Conservation (phyloP, 495 filamentous ascomycete species). For the Xylaria venustula region DNA sequence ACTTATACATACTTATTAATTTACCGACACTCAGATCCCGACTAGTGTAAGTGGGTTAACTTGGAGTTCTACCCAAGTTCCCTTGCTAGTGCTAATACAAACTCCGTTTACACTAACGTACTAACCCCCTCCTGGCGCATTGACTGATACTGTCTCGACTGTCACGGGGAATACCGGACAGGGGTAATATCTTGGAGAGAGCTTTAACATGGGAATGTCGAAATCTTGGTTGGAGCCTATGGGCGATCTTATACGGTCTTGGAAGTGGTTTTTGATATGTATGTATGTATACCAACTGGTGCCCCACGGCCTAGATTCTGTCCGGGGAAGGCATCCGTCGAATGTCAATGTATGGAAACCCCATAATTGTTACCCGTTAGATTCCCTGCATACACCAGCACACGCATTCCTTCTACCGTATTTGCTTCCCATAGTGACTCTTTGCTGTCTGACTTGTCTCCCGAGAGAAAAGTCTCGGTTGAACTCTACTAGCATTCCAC, state of each 20-base stretch:
- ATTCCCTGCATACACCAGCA: background rate
- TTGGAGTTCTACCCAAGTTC: background rate
- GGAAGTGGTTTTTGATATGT: background rate
- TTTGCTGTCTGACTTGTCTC: background rate
- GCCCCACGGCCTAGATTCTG: background rate
- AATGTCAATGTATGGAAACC: conserved; percentile 1
- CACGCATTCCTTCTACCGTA: background rate
- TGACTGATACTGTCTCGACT: too few species aligned
- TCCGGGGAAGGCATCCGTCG: conserved; percentile 1
- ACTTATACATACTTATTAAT: too few species aligned
- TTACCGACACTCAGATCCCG: background rate
- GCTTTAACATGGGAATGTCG: too few species aligned
- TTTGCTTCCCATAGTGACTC: background rate
- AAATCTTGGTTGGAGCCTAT: background rate
- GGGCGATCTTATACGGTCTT: background rate
- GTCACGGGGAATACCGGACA: background rate
- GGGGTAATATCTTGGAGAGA: background rate
- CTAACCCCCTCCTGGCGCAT: background rate
- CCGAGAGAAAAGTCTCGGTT: background rate
- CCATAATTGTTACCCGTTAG: background rate
- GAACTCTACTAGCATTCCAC: background rate
- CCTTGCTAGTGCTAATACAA: conserved; percentile 1
- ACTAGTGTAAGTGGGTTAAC: background rate
- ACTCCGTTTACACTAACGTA: background rate
- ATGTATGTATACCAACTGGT: background rate